These are phyloP conservation scores for Suhomyces canberraensis DNA, from an alignment of 805 yeast genomes.

Conservation along the genomic window DNA sequence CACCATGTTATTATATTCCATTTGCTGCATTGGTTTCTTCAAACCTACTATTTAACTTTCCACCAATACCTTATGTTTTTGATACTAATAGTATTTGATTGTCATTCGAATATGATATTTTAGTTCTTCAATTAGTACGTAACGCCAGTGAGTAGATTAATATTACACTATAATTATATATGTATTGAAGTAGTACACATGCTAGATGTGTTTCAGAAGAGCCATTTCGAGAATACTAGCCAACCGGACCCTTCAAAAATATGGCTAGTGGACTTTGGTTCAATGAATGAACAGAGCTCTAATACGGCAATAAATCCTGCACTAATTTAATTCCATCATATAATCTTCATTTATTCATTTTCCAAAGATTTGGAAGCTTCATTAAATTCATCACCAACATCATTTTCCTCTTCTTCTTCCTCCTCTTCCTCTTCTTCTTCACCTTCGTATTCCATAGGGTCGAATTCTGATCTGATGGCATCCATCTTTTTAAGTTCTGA, in stretches of 20 bases:
- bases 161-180: not conserved
- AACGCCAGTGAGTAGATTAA: not conserved
- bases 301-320: too few species aligned
- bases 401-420: conserved; percentile 31
- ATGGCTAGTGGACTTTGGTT: too few species aligned
- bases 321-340: not conserved
- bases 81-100: too few species aligned
- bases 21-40: not conserved
- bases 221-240: too few species aligned
- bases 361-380: conserved; percentile 2
- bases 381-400: conserved; percentile 9
- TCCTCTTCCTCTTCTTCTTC: conserved; percentile 52
- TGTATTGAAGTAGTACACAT: not conserved
- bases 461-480: conserved; percentile 61
- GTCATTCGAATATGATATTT: not conserved
- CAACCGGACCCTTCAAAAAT: too few species aligned
- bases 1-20: not conserved
- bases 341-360: not conserved
- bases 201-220: not conserved
- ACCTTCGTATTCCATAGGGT: conserved; percentile 74
- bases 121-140: not conserved
- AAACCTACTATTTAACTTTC: not conserved
- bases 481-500: conserved; percentile 69
- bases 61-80: too few species aligned
- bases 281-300: too few species aligned